Evolutionary conservation across 1,284 basidiomycete genomes (phyloP).

Genomic region (Boletus semigastroideus): DNA sequence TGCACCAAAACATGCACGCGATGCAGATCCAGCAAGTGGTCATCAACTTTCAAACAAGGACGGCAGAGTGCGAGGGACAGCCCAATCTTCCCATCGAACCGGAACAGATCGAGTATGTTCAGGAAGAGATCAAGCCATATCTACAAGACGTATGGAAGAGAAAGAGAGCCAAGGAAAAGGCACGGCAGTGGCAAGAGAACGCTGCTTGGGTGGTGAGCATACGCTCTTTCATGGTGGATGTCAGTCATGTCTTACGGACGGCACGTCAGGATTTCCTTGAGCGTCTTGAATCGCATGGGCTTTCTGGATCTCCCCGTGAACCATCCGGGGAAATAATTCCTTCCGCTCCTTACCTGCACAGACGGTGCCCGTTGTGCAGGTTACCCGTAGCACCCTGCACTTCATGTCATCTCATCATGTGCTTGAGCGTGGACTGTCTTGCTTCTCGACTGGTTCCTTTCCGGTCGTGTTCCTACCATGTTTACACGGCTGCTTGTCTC

Average conservation of each 20-base stretch:
- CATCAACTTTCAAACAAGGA: conserved; percentile 23
- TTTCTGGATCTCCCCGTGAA: background rate
- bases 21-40: conserved; percentile 12
- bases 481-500: conserved; percentile 8
- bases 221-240: background rate
- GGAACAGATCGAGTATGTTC: conserved; percentile 21
- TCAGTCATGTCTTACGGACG: background rate
- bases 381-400: conserved; percentile 10
- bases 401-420: conserved; percentile 17
- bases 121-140: conserved; percentile 19
- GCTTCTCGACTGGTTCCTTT: conserved; percentile 17
- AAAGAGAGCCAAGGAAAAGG: conserved; percentile 8
- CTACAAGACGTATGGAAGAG: conserved; percentile 13
- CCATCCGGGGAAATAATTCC: background rate
- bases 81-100: conserved; percentile 19
- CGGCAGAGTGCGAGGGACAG: conserved; percentile 13
- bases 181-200: conserved; percentile 3
- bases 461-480: conserved; percentile 20
- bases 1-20: conserved; percentile 12
- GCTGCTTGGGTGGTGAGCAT: conserved; percentile 16
- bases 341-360: background rate
- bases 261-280: conserved; percentile 15
- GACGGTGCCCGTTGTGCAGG: conserved; percentile 18
- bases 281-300: conserved; percentile 12
- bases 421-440: conserved; percentile 16